Conservation (phyloP, 148 eudicot species). For the Dysphania ambrosioides region DNA sequence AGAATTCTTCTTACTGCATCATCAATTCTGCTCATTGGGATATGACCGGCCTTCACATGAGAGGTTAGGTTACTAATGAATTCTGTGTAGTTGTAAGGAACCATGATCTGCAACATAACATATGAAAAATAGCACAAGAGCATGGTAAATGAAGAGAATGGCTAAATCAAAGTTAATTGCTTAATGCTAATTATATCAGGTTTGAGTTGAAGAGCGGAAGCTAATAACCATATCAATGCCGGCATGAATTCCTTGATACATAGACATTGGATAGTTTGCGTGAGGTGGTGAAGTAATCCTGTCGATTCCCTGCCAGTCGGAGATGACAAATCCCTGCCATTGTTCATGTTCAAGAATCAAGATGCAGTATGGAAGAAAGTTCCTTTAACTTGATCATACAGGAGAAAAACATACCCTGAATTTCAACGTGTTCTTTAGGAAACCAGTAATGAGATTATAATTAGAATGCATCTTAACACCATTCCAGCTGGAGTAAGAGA, state of each 20-base stretch:
- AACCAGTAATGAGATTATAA: slow-evolving; percentile 50
- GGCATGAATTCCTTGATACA: slow-evolving; percentile 57
- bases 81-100: slow-evolving; percentile 45
- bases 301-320: slow-evolving; percentile 74
- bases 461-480: slow-evolving; percentile 81
- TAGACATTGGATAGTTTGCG: slow-evolving; percentile 66
- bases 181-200: neutral
- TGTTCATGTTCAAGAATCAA: neutral
- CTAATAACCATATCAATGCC: slow-evolving; percentile 81
- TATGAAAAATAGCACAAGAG: neutral
- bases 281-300: slow-evolving; percentile 62
- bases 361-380: neutral
- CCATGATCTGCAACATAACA: slow-evolving; percentile 51
- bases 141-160: neutral
- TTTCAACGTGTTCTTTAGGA: slow-evolving; percentile 56
- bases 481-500: slow-evolving; percentile 90
- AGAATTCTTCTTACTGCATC: slow-evolving; percentile 64
- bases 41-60: slow-evolving; percentile 41
- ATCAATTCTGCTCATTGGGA: slow-evolving; percentile 60
- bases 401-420: slow-evolving; percentile 48
- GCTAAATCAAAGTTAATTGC: neutral
- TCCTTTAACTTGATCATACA: neutral
- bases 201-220: neutral
- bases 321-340: slow-evolving; percentile 81
- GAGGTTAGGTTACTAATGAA: slow-evolving; percentile 42